Percentiles rank a stretch among this genome's conserved stretches.
Conservation (phyloP, 257 asterid genomes). For the Eucommia ulmoides region DNA sequence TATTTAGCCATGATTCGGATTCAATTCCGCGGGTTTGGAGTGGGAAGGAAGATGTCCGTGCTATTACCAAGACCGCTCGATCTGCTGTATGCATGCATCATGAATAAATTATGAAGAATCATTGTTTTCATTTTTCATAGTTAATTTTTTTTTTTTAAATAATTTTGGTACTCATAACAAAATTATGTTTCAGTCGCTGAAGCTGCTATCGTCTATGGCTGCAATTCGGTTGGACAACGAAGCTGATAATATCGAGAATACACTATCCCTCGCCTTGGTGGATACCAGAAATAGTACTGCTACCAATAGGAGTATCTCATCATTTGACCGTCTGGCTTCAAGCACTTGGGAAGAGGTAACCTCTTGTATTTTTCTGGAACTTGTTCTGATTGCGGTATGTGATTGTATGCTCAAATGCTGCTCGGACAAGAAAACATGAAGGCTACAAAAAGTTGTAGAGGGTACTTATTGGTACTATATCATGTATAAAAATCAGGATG, state of each 20-base stretch:
- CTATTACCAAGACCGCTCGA: slow-evolving; percentile 83
- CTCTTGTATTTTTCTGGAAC: slow-evolving; percentile 3
- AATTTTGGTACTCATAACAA: too few relatives aligned
- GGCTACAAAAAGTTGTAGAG: too few relatives aligned
- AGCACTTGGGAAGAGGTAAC: slow-evolving; percentile 86
- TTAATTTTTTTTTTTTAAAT: too few relatives aligned
- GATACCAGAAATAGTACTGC: slow-evolving; percentile 47
- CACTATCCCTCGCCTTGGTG: slow-evolving; percentile 59
- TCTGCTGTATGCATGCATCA: slow-evolving; percentile 59
- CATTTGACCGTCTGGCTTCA: slow-evolving; percentile 73
- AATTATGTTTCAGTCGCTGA: slow-evolving; percentile 61
- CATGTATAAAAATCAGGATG: too few relatives aligned
- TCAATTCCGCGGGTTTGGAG: slow-evolving; percentile 96
- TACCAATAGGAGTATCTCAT: slow-evolving; percentile 32
- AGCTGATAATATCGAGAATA: slow-evolving; percentile 52
- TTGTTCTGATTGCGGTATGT: too few relatives aligned
- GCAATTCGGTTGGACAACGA: slow-evolving; percentile 72
- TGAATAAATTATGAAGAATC: neutral
- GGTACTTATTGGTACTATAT: too few relatives aligned
- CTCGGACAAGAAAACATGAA: too few relatives aligned
- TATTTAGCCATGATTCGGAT: slow-evolving; percentile 81
- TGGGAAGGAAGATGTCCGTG: slow-evolving; percentile 87
- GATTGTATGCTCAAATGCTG: too few relatives aligned
- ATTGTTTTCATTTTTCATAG: slow-evolving; percentile 3
- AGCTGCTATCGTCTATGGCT: slow-evolving; percentile 71